Base-by-base conservation (phyloP, 495 filamentous ascomycete genomes). In the Aspergillus campestris region DNA sequence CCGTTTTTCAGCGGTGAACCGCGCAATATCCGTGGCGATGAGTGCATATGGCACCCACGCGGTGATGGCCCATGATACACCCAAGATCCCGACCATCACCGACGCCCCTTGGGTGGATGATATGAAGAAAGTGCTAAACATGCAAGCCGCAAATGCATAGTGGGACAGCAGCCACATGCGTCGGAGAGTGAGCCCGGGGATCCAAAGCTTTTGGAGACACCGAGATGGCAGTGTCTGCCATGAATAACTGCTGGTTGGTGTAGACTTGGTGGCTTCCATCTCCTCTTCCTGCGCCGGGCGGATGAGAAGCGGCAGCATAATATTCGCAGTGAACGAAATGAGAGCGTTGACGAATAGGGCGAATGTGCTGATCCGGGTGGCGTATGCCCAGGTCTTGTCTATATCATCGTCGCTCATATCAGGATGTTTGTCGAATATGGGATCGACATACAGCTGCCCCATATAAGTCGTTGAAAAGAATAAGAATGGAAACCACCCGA, bases 381-480 rank as follows among this genome's bases (percentile, higher is more conserved):
- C 88, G 30, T 78, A 69, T 60, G 90, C 87, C 77, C 87, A 92
- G 0, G 83, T 68, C 40, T 73, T 54, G 50, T 92, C 79, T 42
- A 91, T 72, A 57, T 94, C 77, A 31, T 74, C 77, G 0, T 77
- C 69, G 2, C 82, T 73, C 71, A 94, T 82, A 58, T 89, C 53
- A 1, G 84, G 87, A 52, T 94, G 80, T 40, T 73, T 62, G 49
- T 74, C 73, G 42, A 94, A 82, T 48, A 73, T 82, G 2, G 86
- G 86, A 57, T 91, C 80, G 29, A 82, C 82, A 56, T 92, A 90
- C 38, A 91, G 81, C 59, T 94, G 86, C 44, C 83, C 88, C 55
- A 94, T 81, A 60, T 88, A 95, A 18, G 85, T 90, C 1, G 86
- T 90, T 6, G 87, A 84, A 67, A 94, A 95, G 66, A 89, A 95